Base-by-base conservation (phyloP, 805 yeast species). In the Sungouiella blattae region DNA sequence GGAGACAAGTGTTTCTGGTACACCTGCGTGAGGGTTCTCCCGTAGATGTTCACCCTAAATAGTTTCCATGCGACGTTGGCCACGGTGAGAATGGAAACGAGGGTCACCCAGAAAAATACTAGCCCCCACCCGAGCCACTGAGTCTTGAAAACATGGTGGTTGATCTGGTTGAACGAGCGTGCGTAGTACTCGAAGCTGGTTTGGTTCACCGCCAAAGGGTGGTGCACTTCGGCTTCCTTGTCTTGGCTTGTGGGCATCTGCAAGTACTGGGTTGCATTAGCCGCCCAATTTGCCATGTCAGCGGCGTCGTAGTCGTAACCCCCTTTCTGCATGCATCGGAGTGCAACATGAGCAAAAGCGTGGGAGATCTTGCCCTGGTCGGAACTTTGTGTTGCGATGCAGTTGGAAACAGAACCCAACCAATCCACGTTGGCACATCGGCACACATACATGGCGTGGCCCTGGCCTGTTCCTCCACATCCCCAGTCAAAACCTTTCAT, bases 91-190 rank as follows among this genome's bases (percentile, higher is more conserved):
- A 23, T 27, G n/a, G 47, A 41, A 9, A 46, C 12, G 16, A 26
- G 32, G 6, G 41, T 37, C n/a, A 37, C 50, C 46, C 50, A 46
- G 34, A 39, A 41, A 11, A 41, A 18, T 11, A 46, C 43, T 12
- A 46, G 36, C 6, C 50, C 50, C 50, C 50, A 46, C 8, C 50
- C 50, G 15, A 44, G 38, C 50, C 50, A 46, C 35, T 46, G 50
- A 16, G 40, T 30, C 33, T 46, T 44, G 40, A 41, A 46, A 28
- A 46, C 50, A 36, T 46, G 50, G 30, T 46, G 49, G 37, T 41
- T 46, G 25, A 46, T 39, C 9, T 46, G 45, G 30, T 41, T 37
- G 32, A 46, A 46, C 11, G 49, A 35, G 9, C 35, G 32, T 17
- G 32, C 32, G 37, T 24, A 46, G 12, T 33, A 18, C n/a, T 34